Base-by-base conservation (phyloP, 2,329 filamentous ascomycete species). In the Stachybotrys echinatus region DNA sequence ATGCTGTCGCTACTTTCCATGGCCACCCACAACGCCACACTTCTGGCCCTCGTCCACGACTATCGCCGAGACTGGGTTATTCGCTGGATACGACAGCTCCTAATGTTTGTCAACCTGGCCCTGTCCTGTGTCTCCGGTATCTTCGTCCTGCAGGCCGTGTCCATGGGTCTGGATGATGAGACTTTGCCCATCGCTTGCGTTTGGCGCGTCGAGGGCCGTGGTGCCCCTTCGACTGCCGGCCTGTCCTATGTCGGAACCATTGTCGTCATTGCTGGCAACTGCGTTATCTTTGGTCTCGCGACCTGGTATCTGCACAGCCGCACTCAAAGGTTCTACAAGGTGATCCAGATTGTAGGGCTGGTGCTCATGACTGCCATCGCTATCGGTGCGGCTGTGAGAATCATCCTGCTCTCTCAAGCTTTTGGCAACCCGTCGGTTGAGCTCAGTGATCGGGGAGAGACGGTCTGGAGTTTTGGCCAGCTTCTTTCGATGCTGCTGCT, bases 31-130 rank as follows among this genome's bases (percentile, higher is more conserved):
- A 83, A 85, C 51, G 74, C 80, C 5, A 81, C 83, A 0, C 68
- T 87, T 17, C 72, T 87, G n/a, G 81, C 81, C 1, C 74, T 87
- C 31, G 80, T 83, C 2, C 78, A 79, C 59, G 83, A 87, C 59
- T 85, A 85, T 67, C 81, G 80, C 55, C 69, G 83, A 23, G 83
- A 87, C 64, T 83, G 80, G 79, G 80, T 87, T 0, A 68, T 87
- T 46, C 73, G 83, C 43, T 87, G 83, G 83, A 66, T 87, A 57
- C 73, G 84, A 20, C 81, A 86, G 61, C 67, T 79, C 20, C 74
- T 87, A 56, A 87, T 87, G 82, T 75, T 86, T 52, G 72, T 80
- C 52, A 87, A 85, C 64, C 67, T 87, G 53, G 73, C 72, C 1
- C 73, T 87, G 14, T 80, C 77, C 5, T 77, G 76, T 47, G 66